Evolutionary conservation across 331 rosid genomes (phyloP).

Genomic region (Arachis monticola): DNA sequence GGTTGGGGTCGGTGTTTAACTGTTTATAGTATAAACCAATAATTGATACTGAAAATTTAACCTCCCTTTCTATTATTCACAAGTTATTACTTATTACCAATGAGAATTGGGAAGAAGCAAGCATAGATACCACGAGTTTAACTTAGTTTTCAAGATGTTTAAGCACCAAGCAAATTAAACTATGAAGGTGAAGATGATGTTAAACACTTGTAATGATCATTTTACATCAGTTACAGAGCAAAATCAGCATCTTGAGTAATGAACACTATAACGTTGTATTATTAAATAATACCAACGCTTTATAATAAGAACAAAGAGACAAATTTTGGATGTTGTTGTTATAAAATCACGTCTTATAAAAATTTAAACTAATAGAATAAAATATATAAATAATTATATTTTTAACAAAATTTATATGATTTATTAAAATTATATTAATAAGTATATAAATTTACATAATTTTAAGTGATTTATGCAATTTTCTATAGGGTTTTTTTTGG

Average conservation of each 20-base stretch:
- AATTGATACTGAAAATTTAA: neutral
- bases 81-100: neutral
- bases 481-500: too few relatives aligned
- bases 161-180: constrained; percentile 44
- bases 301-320: too few relatives aligned
- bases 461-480: too few relatives aligned
- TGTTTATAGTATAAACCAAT: neutral
- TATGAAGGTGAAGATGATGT: neutral
- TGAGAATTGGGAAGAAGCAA: neutral
- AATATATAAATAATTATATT: too few relatives aligned
- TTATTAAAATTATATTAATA: too few relatives aligned
- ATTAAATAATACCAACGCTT: too few relatives aligned
- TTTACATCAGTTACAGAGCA: neutral
- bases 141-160: constrained; percentile 42
- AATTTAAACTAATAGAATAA: too few relatives aligned
- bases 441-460: too few relatives aligned
- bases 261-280: neutral
- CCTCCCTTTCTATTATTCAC: neutral
- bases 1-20: constrained; percentile 16
- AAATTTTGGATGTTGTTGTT: too few relatives aligned
- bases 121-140: constrained; percentile 12
- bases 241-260: constrained; percentile 4
- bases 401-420: too few relatives aligned
- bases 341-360: too few relatives aligned
- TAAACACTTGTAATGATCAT: constrained; percentile 18